These are phyloP conservation scores for Phytopythium oedochilum DNA, from an alignment of 352 stramenopile genomes.

Conservation along the genomic window DNA sequence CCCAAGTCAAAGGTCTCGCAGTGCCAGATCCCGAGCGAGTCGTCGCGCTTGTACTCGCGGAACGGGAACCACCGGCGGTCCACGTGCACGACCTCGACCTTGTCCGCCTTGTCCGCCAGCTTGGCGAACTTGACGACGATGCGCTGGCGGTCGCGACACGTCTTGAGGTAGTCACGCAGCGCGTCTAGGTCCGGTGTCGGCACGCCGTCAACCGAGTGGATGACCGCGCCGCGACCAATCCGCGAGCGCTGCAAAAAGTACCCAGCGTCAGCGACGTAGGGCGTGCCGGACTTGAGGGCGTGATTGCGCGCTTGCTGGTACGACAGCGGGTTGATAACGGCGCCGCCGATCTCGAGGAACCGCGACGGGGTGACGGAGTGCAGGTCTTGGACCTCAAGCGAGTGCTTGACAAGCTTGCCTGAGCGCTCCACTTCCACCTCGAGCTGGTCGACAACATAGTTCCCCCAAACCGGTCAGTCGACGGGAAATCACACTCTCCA, in stretches of 20 bases:
- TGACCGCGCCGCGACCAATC: slow-evolving; percentile 79
- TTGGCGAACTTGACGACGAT: slow-evolving; percentile 85
- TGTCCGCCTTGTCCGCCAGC: slow-evolving; percentile 69
- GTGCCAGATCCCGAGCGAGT: slow-evolving; percentile 75
- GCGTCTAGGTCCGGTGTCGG: slow-evolving; percentile 83
- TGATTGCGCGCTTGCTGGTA: slow-evolving; percentile 90
- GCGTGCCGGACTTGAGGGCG: slow-evolving; percentile 51
- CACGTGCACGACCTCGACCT: slow-evolving; percentile 84
- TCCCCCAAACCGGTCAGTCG: not conserved
- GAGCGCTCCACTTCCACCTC: slow-evolving; percentile 82
- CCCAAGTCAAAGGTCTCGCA: slow-evolving; percentile 52
- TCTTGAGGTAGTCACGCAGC: slow-evolving; percentile 72
- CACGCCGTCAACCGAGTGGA: slow-evolving; percentile 84
- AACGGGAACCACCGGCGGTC: slow-evolving; percentile 92
- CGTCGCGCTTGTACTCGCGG: slow-evolving; percentile 74
- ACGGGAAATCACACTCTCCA: slow-evolving; percentile 16
- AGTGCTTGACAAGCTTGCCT: slow-evolving; percentile 52
- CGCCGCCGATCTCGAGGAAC: slow-evolving; percentile 85
- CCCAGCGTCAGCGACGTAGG: slow-evolving; percentile 84
- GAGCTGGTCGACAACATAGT: slow-evolving; percentile 26
- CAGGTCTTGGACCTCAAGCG: slow-evolving; percentile 78
- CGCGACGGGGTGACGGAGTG: slow-evolving; percentile 79
- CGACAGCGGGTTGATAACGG: slow-evolving; percentile 86
- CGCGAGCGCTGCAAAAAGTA: slow-evolving; percentile 89
- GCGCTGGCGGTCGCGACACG: slow-evolving; percentile 73